These are phyloP conservation scores for Penicillium simplicissimum DNA, from an alignment of 495 filamentous ascomycete species.

Conservation along the genomic window DNA sequence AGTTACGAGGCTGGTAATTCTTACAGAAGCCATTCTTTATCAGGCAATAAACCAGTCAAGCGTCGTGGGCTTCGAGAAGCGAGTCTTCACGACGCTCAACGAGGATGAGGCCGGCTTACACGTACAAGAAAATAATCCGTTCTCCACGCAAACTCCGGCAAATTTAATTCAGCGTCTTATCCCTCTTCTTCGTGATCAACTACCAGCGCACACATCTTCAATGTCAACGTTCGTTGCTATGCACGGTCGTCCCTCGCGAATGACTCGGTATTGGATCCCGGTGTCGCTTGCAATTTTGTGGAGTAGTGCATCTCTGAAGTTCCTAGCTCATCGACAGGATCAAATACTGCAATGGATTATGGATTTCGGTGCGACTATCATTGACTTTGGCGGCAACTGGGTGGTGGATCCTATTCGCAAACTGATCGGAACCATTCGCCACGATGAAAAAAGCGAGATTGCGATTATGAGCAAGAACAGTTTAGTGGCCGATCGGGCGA, in stretches of 20 bases:
- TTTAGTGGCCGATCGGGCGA: constrained; percentile 82
- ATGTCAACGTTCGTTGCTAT: constrained; percentile 43
- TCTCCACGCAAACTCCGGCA: constrained; percentile 45
- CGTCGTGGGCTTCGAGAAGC: constrained; percentile 70
- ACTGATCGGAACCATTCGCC: constrained; percentile 86
- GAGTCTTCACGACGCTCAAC: constrained; percentile 63
- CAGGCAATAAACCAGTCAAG: constrained; percentile 44
- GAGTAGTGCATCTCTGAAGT: constrained; percentile 75
- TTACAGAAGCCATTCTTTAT: constrained; percentile 79
- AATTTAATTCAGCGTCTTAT: constrained; percentile 67
- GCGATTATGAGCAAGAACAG: constrained; percentile 93
- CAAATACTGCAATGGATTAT: constrained; percentile 75
- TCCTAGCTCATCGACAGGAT: constrained; percentile 67
- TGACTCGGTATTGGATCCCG: constrained; percentile 88
- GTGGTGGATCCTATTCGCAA: constrained; percentile 80
- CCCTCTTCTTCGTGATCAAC: constrained; percentile 57
- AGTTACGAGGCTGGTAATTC: constrained; percentile 67
- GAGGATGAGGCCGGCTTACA: constrained; percentile 54
- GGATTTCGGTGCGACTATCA: constrained; percentile 70
- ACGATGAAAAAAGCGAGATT: constrained; percentile 87
- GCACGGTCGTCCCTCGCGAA: constrained; percentile 72
- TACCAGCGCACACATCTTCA: constrained; percentile 62
- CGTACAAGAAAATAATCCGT: constrained; percentile 25
- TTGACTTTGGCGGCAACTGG: constrained; percentile 97
- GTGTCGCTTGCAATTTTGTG: constrained; percentile 62